Base-by-base conservation (phyloP, 2,329 filamentous ascomycete genomes). In the Tolypocladium cylindrosporum region DNA sequence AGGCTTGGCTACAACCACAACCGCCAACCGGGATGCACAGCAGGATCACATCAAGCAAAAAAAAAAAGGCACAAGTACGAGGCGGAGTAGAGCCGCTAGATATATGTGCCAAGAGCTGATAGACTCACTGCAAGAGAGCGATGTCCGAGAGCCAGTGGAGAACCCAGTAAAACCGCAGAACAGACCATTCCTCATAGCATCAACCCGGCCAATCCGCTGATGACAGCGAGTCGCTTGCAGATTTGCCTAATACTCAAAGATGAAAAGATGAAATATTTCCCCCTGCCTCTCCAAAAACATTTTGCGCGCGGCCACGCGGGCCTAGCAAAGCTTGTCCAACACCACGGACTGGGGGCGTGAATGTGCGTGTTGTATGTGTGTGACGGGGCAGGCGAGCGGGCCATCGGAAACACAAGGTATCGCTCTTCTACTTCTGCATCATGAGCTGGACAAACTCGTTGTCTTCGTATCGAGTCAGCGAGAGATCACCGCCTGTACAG, bases 371-470 rank as follows among this genome's bases (percentile, higher is more conserved):
- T 58, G 19, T 54, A 42, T 24, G 24, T 31, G 41, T 37, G 39
- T 45, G 52, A 9, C 52, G 21, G 21, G 45, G 52, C 51, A 43
- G 34, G 42, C 52, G 24, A 51, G 40, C 27, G 43, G 27, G 34
- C 45, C 39, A 52, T 42, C 31, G 34, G 43, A 41, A 53, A 31
- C 13, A 34, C 40, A 50, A 58, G 40, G 57, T 40, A 54, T 54
- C 53, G 61, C 57, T 59, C 54, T 59, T 36, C 81, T 90, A 93
- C 82, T 93, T 93, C 83, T 94, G 90, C 90, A 94, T 93, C 90
- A 94, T 94, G 72, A 94, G 86, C 79, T 94, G 90, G 67, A 94
- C 90, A 71, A 94, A 94, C 77, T 94, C 90, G 80, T 93, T 93
- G 79, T 93, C 89, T 93, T 53, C 19, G 54, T 21, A 45, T 19